These are phyloP conservation scores for Phellopilus nigrolimitatus DNA, from an alignment of 1,284 basidiomycete species.

Conservation along the genomic window DNA sequence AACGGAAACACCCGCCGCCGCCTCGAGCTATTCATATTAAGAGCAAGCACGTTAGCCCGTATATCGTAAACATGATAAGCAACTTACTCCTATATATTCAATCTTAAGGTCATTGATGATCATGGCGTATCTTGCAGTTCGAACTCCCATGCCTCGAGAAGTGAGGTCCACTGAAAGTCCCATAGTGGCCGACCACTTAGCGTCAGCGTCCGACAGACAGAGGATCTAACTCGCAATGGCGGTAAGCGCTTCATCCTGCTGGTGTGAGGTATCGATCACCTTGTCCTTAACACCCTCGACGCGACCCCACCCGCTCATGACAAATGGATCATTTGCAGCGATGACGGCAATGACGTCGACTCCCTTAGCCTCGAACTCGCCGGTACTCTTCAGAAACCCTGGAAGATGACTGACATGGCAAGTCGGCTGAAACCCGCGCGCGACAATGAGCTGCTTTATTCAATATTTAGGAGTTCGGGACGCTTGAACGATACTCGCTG, in stretches of 20 bases:
- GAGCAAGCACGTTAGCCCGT: not conserved
- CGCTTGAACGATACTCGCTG: slow-evolving; percentile 38
- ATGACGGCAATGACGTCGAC: slow-evolving; percentile 68
- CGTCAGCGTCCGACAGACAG: slow-evolving; percentile 58
- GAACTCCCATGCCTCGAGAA: slow-evolving; percentile 50
- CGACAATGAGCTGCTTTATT: not conserved
- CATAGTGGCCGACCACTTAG: slow-evolving; percentile 59
- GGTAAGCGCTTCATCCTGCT: not conserved
- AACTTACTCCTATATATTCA: slow-evolving; percentile 53
- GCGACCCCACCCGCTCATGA: slow-evolving; percentile 74
- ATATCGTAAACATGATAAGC: not conserved
- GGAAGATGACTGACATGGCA: slow-evolving; percentile 74
- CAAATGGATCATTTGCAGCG: slow-evolving; percentile 74
- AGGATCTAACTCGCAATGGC: slow-evolving; percentile 46
- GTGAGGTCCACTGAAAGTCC: slow-evolving; percentile 62
- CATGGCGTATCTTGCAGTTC: slow-evolving; percentile 68
- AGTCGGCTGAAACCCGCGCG: slow-evolving; percentile 45
- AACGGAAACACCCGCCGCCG: slow-evolving; percentile 49
- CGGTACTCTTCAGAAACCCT: slow-evolving; percentile 57
- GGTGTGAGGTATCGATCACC: slow-evolving; percentile 31
- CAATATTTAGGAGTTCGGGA: slow-evolving; percentile 58
- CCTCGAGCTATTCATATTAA: slow-evolving; percentile 41
- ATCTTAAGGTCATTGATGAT: slow-evolving; percentile 69
- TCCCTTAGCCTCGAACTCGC: slow-evolving; percentile 70
- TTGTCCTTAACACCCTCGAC: slow-evolving; percentile 67